Base-by-base conservation (phyloP, 2,329 filamentous ascomycete species). In the Sordariomycetes sp. region DNA sequence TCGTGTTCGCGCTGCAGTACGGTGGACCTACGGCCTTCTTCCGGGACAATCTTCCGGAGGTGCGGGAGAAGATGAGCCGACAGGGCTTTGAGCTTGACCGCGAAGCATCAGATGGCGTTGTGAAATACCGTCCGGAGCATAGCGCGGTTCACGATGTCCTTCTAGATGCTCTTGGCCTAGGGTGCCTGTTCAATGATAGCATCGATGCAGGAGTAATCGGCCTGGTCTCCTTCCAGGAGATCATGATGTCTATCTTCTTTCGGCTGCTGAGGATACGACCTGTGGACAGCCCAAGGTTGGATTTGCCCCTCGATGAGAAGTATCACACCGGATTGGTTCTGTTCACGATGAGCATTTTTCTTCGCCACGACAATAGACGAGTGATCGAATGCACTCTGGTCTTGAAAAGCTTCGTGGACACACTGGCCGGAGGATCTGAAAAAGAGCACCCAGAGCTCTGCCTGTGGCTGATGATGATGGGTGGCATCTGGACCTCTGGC, bases 271-370 rank as follows among this genome's bases (percentile, higher is more conserved):
- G n/a, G n/a, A n/a, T n/a, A n/a, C n/a, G n/a, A n/a, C n/a, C n/a
- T n/a, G n/a, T n/a, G n/a, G n/a, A n/a, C n/a, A n/a, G n/a, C n/a
- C n/a, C n/a, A n/a, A n/a, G n/a, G 12, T 9, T 16, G 9, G 32
- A 11, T 11, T 15, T 15, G 14, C 14, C 19, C 20, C 12, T 34
- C 15, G 9, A 29, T 8, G 33, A 23, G 17, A 21, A 23, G n/a
- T 34, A 29, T 20, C 24, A 28, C 25, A 34, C 20, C n/a, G 33
- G 23, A 3, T 12, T 34, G 16, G 8, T 17, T 17, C 10, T 34
- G 5, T 14, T 34, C 6, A 20, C 24, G 24, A 34, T 34, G 33
- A 28, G 14, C 17, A 34, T 34, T n/a, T 34, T 29, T 15, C 33
- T 34, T 17, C 23, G 21, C 14, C 19, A 28, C 12, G 33, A 34